A percentile compares a stretch with the other conserved stretches of the same genome.
Evolutionary conservation across 1,284 basidiomycete genomes (phyloP).

Genomic region (Prillingera fragicola): DNA sequence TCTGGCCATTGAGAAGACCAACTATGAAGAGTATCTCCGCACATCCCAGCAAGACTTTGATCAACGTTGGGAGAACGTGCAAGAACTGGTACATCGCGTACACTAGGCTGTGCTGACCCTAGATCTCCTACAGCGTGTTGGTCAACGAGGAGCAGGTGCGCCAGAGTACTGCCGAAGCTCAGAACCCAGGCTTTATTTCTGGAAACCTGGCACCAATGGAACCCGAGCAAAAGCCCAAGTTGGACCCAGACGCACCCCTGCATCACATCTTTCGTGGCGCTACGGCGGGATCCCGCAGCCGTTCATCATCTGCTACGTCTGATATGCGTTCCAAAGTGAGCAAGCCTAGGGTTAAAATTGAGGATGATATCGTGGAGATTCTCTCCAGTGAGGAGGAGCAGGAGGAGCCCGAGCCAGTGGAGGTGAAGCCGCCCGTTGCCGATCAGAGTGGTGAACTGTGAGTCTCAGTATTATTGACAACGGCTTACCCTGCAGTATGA

Average conservation of each 20-base stretch:
- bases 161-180: conserved; percentile 21
- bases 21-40: conserved; percentile 66
- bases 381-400: conserved; percentile 38
- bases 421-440: background rate
- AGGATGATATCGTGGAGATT: conserved; percentile 31
- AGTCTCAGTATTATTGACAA: background rate
- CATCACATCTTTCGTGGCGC: conserved; percentile 33
- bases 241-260: conserved; percentile 13
- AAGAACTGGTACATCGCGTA: conserved; percentile 61
- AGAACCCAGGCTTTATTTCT: conserved; percentile 3
- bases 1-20: conserved; percentile 56
- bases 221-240: conserved; percentile 6
- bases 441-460: conserved; percentile 13
- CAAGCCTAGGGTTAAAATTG: conserved; percentile 5
- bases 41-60: conserved; percentile 68
- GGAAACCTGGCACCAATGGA: conserved; percentile 20
- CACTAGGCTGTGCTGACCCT: conserved; percentile 6
- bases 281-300: conserved; percentile 10
- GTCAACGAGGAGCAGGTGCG: conserved; percentile 38
- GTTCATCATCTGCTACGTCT: conserved; percentile 10
- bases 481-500: conserved; percentile 49
- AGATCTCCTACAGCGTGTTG: conserved; percentile 46
- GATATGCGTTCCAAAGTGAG: no score
- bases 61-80: conserved; percentile 76
- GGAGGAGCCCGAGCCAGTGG: conserved; percentile 1